Percentiles rank a stretch among this genome's conserved stretches.
These are phyloP conservation scores for Cryptococcus sp. DNA, from an alignment of 1,284 basidiomycete species.

Conservation along the genomic window DNA sequence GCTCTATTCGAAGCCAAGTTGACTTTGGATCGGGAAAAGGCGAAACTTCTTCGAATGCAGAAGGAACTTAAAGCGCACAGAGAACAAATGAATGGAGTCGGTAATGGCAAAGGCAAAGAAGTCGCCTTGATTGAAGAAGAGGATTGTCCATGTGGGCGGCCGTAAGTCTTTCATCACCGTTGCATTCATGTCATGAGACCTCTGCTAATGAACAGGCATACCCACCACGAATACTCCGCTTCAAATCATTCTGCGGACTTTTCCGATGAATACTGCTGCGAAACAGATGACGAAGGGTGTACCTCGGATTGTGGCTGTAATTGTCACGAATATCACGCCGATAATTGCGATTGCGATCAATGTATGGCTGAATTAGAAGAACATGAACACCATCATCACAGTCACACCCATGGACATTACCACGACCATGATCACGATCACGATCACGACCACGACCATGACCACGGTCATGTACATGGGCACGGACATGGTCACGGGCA, in stretches of 20 bases:
- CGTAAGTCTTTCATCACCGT: conserved; percentile 14
- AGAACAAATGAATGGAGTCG: conserved; percentile 16
- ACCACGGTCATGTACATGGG: conserved; percentile 2
- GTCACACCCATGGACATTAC: conserved; percentile 8
- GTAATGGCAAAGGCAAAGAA: conserved; percentile 18
- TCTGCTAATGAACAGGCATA: conserved; percentile 4
- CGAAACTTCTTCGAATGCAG: conserved; percentile 45
- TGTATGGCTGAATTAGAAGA: neutral
- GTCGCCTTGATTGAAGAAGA: conserved; percentile 15
- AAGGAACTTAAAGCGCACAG: conserved; percentile 45
- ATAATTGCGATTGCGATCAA: conserved; percentile 9
- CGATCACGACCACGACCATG: conserved; percentile 8
- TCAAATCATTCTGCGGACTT: conserved; percentile 21
- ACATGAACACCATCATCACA: conserved; percentile 10
- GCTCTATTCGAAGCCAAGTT: conserved; percentile 47
- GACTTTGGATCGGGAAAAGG: conserved; percentile 46
- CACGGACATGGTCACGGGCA: neutral
- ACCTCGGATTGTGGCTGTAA: conserved; percentile 27
- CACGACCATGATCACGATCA: conserved; percentile 5
- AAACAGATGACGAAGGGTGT: conserved; percentile 26
- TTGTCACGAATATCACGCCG: conserved; percentile 16
- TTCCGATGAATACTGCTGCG: conserved; percentile 32
- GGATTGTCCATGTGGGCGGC: conserved; percentile 39
- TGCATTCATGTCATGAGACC: conserved; percentile 4
- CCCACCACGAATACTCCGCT: conserved; percentile 18